Base-by-base conservation (phyloP, 2,329 filamentous ascomycete genomes). In the Nothopassalora personata region DNA sequence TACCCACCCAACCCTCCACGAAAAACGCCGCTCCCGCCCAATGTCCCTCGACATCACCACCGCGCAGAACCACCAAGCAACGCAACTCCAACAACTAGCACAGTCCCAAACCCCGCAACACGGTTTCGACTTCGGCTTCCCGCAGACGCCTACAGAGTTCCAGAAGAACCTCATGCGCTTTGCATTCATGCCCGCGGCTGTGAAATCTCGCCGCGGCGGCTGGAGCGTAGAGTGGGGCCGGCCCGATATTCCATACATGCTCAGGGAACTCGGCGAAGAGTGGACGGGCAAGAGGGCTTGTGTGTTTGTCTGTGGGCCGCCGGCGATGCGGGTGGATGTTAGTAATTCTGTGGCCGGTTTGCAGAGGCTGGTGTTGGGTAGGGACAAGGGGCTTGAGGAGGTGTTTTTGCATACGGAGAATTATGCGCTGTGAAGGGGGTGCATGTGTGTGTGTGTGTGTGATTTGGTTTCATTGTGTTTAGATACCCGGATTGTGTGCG, bases 331-430 rank as follows among this genome's bases (percentile, higher is more conserved):
- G 63, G 85, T 92, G 11, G 91, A 91, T 66, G 92, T 97, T 15
- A 87, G 89, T n/a, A 89, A 85, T 65, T 89, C 90, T 0, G 90
- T 96, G 27, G 93, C 93, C 2, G 79, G 83, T 59, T 76, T 97
- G 68, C 93, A 97, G 80, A 84, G 83, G 28, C 85, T 87, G 73
- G 91, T 97, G 53, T 91, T 90, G 88, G 60, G 56, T 27, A 86
- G 83, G 5, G 87, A 91, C 67, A 83, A 86, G 34, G 82, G 83
- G 67, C 83, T 88, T 50, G 92, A 97, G 71, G 93, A 97, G 81
- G 89, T 97, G 56, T 97, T 92, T 73, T 75, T 97, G 73, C 93
- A 97, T 77, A 90, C 92, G 3, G 93, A 97, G 80, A 97, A 97
- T 73, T 97, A 96, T 77, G 90, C 91, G 54, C 80, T 96, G 62